These are phyloP conservation scores for Xenoacremonium recifei DNA, from an alignment of 2,329 filamentous ascomycete genomes.

Conservation along the genomic window DNA sequence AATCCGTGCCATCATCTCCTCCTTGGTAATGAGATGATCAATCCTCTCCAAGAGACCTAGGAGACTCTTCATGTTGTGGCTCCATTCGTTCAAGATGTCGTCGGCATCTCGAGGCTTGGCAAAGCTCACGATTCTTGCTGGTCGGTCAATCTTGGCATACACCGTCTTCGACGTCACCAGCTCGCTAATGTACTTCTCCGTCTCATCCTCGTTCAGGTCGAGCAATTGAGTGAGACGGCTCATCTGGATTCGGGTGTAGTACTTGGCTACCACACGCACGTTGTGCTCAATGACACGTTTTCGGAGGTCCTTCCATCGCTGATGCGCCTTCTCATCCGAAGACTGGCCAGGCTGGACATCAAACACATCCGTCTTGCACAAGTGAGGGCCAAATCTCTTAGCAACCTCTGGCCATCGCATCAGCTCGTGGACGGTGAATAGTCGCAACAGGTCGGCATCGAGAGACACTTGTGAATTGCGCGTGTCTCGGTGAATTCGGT, in stretches of 20 bases:
- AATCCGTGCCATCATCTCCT: conserved; percentile 99
- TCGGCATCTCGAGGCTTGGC: conserved; percentile 93
- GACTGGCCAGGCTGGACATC: conserved; percentile 63
- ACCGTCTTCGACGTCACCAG: conserved; percentile 97
- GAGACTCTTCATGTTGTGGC: conserved; percentile 93
- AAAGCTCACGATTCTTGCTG: conserved; percentile 88
- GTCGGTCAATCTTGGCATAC: conserved; percentile 94
- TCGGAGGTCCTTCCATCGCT: conserved; percentile 89
- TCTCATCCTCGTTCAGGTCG: conserved; percentile 91
- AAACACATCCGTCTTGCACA: conserved; percentile 89
- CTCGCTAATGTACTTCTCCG: conserved; percentile 98
- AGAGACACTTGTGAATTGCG: conserved; percentile 75
- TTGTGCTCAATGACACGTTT: conserved; percentile 99
- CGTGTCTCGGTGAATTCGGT: conserved; percentile 84
- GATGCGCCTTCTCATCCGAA: conserved; percentile 74
- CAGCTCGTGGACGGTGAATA: conserved; percentile 92
- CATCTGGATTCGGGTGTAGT: conserved; percentile 97
- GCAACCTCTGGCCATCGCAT: conserved; percentile 98
- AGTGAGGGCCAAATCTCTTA: conserved; percentile 82
- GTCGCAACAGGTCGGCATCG: conserved; percentile 84
- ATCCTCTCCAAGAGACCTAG: conserved; percentile 84
- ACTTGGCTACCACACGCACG: conserved; percentile 94
- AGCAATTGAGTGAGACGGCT: conserved; percentile 85
- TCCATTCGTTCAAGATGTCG: conserved; percentile 98
- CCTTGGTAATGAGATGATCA: conserved; percentile 97